A percentile compares a stretch with the other conserved stretches of the same genome.
Conservation (phyloP, 441 rosid genomes). For the Eruca vesicaria region DNA sequence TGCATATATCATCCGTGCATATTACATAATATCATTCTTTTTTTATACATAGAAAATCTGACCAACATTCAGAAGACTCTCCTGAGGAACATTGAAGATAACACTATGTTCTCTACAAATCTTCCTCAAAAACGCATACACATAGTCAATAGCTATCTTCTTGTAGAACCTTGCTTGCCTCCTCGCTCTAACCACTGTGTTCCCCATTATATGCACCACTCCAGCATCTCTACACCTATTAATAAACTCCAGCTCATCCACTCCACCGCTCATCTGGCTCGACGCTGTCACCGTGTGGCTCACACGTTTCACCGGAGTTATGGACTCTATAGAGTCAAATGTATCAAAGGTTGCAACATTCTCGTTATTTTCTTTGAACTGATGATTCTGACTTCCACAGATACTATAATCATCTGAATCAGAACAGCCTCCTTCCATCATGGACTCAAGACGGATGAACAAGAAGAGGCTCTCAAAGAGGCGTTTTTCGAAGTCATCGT, state of each 20-base stretch:
- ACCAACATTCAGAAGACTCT: slow-evolving; percentile 85
- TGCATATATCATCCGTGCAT: not conserved
- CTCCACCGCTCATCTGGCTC: slow-evolving; percentile 46
- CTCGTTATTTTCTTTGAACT: slow-evolving; percentile 43
- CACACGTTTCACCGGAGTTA: slow-evolving; percentile 39
- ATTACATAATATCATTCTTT: not conserved
- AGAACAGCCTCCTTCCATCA: slow-evolving; percentile 88
- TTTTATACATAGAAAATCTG: slow-evolving; percentile 70
- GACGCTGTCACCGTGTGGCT: slow-evolving; percentile 45
- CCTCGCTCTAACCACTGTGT: slow-evolving; percentile 74
- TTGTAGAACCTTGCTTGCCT: slow-evolving; percentile 70
- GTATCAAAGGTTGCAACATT: slow-evolving; percentile 38
- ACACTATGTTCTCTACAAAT: slow-evolving; percentile 89
- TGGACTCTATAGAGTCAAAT: slow-evolving; percentile 54
- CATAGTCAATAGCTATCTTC: slow-evolving; percentile 77
- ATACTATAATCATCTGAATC: slow-evolving; percentile 77
- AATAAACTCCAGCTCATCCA: slow-evolving; percentile 70
- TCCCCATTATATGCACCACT: slow-evolving; percentile 90
- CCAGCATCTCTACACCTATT: slow-evolving; percentile 70
- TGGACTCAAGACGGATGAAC: slow-evolving; percentile 74
- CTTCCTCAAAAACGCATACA: slow-evolving; percentile 89
- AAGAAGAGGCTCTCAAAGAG: slow-evolving; percentile 73
- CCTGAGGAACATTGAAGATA: slow-evolving; percentile 86
- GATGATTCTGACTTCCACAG: slow-evolving; percentile 49
- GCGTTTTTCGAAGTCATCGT: slow-evolving; percentile 75